A percentile compares a stretch with the other conserved stretches of the same genome.
Conservation (phyloP, 1,139 yeast species). For the Candida tetrigidarum region DNA sequence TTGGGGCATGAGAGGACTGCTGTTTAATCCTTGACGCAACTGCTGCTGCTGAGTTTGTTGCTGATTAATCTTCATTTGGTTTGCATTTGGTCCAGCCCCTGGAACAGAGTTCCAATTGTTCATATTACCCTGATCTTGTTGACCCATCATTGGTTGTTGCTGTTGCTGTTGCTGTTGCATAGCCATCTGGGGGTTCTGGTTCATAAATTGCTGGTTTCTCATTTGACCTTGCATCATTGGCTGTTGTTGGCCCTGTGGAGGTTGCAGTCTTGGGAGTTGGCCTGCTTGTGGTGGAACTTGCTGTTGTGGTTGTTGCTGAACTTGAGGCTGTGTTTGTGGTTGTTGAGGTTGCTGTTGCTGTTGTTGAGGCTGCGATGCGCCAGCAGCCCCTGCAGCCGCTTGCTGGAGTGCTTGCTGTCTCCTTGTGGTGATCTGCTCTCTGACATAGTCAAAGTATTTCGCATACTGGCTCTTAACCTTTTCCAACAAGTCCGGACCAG, state of each 20-base stretch:
- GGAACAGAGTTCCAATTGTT: slow-evolving; percentile 6
- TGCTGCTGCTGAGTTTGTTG: slow-evolving; percentile 20
- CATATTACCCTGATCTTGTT: slow-evolving; percentile 4
- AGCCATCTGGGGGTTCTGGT: slow-evolving; percentile 16
- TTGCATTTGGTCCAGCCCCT: slow-evolving; percentile 6
- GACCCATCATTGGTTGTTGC: slow-evolving; percentile 15
- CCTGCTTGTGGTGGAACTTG: slow-evolving; percentile 9
- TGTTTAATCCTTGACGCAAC: slow-evolving; percentile 17
- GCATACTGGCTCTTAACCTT: slow-evolving; percentile 74
- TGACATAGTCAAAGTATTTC: slow-evolving; percentile 74
- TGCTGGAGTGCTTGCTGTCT: slow-evolving; percentile 36
- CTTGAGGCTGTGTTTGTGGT: slow-evolving; percentile 10
- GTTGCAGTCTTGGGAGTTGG: slow-evolving; percentile 8
- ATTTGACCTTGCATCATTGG: slow-evolving; percentile 19
- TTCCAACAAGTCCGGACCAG: slow-evolving; percentile 70
- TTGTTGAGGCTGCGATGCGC: slow-evolving; percentile 18
- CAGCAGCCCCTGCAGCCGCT: slow-evolving; percentile 5
- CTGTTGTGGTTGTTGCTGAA: slow-evolving; percentile 10
- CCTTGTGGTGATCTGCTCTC: slow-evolving; percentile 45
- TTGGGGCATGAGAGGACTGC: slow-evolving; percentile 31
- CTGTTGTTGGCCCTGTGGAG: slow-evolving; percentile 9
- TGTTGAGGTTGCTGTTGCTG: slow-evolving; percentile 13
- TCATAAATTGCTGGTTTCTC: slow-evolving; percentile 24
- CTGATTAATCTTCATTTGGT: slow-evolving; percentile 13
- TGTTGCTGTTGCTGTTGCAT: slow-evolving; percentile 16